Base-by-base conservation (phyloP, 1,284 basidiomycete genomes). In the Psilocybe mexicana region DNA sequence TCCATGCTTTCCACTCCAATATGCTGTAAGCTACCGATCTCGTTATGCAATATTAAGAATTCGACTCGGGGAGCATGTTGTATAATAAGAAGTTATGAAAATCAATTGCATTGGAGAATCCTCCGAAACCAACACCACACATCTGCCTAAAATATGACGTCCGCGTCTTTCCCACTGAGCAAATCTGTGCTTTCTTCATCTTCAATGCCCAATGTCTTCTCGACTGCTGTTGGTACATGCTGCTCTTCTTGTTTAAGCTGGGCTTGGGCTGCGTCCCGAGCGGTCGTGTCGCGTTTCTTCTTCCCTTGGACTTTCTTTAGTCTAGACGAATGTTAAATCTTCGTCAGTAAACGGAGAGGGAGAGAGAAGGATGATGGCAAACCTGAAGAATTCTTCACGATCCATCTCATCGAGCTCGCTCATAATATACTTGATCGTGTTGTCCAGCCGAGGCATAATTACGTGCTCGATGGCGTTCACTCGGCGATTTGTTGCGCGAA, bases 381-480 rank as follows among this genome's bases (percentile, higher is more conserved):
- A 87, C 90, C 94, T 84, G 82, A 97, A 98, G 80, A 98, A 98
- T 72, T 98, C 95, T 73, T 98, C 95, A 65, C 95, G 84, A 75
- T 98, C 95, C 93, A 96, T 96, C 75, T 98, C 95, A 67, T 98
- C 95, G 58, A 98, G 76, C 74, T 96, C 94, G 63, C 93, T 96
- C 67, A 94, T 84, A 71, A 98, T 96, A 73, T 97, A 98, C 69
- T 92, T 93, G 80, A 99, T 94, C 5, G 97, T 99, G 74, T 99
- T 98, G 60, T 98, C 96, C 47, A 99, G 78, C 50, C 90, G 84
- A 11, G 97, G 97, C 59, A 99, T 98, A 68, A 99, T 84, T 65
- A 99, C 90, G 72, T 99, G 94, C 71, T 99, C 97, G 67, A 99
- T 97, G 3, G 97, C 97, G 69, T 99, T 99, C 35, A 99, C 97